Conservation (phyloP, 2,329 filamentous ascomycete species). For the Colletotrichum eremochloae region DNA sequence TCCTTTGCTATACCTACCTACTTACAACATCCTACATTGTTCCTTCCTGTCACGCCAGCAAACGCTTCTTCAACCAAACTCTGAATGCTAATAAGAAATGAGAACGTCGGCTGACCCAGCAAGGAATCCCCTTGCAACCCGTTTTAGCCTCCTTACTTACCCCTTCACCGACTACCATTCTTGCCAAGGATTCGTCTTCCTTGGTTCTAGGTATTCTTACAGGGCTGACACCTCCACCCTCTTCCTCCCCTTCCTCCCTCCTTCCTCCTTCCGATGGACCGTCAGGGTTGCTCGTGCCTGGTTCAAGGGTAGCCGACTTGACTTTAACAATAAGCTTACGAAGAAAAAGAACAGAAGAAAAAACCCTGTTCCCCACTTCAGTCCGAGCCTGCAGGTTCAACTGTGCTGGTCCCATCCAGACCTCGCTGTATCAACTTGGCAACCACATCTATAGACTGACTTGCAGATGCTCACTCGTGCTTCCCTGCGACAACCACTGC, state of each 20-base stretch:
- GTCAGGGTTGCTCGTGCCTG: too few relatives aligned
- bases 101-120: too few relatives aligned
- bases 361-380: conserved; percentile 17
- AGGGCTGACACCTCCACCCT: conserved; percentile 34
- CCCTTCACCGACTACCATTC: conserved; percentile 17
- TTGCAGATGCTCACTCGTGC: conserved; percentile 24
- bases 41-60: not conserved
- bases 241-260: not conserved
- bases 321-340: conserved; percentile 15
- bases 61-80: not conserved
- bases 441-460: conserved; percentile 36
- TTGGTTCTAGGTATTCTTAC: conserved; percentile 9
- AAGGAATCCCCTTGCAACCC: not conserved
- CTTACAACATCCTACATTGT: not conserved
- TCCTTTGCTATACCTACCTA: not conserved
- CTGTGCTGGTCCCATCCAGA: conserved; percentile 37
- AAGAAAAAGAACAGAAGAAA: not conserved
- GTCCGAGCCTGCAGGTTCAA: conserved; percentile 19
- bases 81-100: not conserved
- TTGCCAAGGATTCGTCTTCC: conserved; percentile 29
- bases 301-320: too few relatives aligned
- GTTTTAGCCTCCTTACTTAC: not conserved
- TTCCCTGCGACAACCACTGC: conserved; percentile 40
- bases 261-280: too few relatives aligned
- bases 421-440: conserved; percentile 33